Base-by-base conservation (phyloP, 257 asterid species). In the Ocimum tenuiflorum region DNA sequence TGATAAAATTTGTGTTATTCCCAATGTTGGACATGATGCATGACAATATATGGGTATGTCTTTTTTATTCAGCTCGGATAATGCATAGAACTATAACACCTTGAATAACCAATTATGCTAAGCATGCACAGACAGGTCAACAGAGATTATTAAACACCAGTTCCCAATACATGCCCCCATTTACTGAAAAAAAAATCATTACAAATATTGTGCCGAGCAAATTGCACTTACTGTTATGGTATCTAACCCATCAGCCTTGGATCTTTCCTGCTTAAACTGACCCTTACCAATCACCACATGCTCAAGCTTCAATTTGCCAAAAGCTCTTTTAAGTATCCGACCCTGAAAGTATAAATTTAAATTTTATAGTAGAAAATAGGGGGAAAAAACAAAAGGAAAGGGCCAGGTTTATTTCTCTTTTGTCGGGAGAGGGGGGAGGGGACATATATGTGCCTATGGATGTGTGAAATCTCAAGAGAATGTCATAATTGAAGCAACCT, bases 271-370 rank as follows among this genome's bases (percentile, higher is more conserved):
- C 75, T 83, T 71, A 65, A 94, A 94, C 74, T 86, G 95, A 52
- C 99, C 99, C 74, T 90, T 94, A 9, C 95, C 99, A 13, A 94
- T 88, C 52, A 94, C 99, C 61, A 94, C 95, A 62, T 94, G 99
- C 77, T 94, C 99, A 36, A 94, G 97, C 86, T 80, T 90, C 77
- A 94, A 81, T 84, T 94, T 94, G 85, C 97, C 86, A 65, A 84
- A 90, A 48, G 99, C 99, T 72, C 97, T 77, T 83, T 88, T 94
- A 75, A 94, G 85, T 72, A 94, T 90, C 42, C 95, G 89, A 39
- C 95, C 95, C 99, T 92, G 80, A 57, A 42, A 73, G 60, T 12
- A 54, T 31, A 49, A 33, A 19, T 13, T 19, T 46, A 23, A 52
- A 50, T 69, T 38, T 35, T 24, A 10, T n/a, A 12, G 11, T 19